phyloP scores from a whole-genome alignment of 1,139 yeast genomes.

The Pichia sp. region DNA sequence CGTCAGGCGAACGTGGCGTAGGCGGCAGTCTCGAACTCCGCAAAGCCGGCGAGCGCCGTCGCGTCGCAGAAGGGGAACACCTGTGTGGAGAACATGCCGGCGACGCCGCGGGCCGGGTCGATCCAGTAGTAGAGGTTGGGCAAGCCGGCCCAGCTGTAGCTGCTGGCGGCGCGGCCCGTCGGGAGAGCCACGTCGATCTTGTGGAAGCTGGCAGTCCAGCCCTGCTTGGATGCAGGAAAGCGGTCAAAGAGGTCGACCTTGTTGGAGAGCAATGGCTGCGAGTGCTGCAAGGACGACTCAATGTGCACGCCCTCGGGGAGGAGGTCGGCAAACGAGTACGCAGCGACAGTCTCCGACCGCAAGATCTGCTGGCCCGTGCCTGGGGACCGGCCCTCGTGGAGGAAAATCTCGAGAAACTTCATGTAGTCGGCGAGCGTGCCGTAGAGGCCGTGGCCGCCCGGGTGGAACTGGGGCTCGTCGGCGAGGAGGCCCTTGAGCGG shows the following conservation, averaged over 20 bases:
- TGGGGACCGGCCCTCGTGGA: constrained; percentile 14
- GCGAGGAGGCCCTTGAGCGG: neutral
- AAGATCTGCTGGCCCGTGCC: constrained; percentile 8
- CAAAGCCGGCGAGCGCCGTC: neutral
- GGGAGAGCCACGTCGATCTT: constrained; percentile 9
- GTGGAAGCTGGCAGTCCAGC: constrained; percentile 16
- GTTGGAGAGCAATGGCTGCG: constrained; percentile 11
- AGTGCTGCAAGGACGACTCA: constrained; percentile 10
- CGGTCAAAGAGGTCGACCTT: constrained; percentile 5
- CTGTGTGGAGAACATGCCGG: constrained; percentile 16
- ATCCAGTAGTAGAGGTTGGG: constrained; percentile 16
- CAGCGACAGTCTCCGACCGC: constrained; percentile 11
- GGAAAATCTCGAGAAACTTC: constrained; percentile 13
- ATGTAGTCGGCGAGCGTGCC: constrained; percentile 11
- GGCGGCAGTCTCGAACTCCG: constrained; percentile 10
- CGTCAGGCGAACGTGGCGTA: neutral
- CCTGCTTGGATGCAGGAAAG: constrained; percentile 6
- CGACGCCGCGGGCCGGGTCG: constrained; percentile 9
- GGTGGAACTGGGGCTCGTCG: constrained; percentile 7
- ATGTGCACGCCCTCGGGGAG: constrained; percentile 10
- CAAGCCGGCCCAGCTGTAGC: constrained; percentile 12
- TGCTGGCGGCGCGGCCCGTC: constrained; percentile 9
- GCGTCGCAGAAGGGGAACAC: constrained; percentile 12
- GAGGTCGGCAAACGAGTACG: constrained; percentile 11
- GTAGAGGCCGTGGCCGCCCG: constrained; percentile 16